These are phyloP conservation scores for Prorocentrum cordatum DNA, from an alignment of 169 alveolate species.

Conservation along the genomic window DNA sequence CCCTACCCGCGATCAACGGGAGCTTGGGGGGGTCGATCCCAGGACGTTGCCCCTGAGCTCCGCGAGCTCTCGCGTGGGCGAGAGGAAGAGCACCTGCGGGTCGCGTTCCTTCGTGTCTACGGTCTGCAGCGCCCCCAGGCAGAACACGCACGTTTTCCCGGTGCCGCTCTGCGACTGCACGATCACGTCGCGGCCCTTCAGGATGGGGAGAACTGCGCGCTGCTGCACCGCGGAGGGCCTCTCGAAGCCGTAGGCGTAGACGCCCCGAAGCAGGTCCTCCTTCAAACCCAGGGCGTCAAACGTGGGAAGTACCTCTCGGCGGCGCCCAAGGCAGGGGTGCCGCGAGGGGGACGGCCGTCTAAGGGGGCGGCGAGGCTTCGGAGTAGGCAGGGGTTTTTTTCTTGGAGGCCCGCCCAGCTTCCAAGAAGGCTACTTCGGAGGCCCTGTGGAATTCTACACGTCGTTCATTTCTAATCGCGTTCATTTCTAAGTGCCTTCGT, in stretches of 20 bases:
- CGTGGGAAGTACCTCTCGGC: constrained; percentile 82
- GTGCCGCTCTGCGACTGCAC: not conserved
- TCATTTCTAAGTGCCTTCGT: too few species aligned
- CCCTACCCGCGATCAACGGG: too few species aligned
- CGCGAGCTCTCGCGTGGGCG: constrained; percentile 97
- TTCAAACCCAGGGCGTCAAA: constrained; percentile 90
- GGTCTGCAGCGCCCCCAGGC: constrained; percentile 93
- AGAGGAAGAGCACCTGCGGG: constrained; percentile 86
- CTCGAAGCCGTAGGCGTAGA: constrained; percentile 88
- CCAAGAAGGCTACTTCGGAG: too few species aligned
- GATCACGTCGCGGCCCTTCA: constrained; percentile 78
- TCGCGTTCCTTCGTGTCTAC: constrained; percentile 82
- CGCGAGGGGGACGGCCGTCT: too few species aligned
- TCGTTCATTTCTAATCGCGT: too few species aligned
- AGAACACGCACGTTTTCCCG: constrained; percentile 93
- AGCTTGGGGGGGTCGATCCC: too few species aligned
- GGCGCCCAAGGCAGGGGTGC: too few species aligned
- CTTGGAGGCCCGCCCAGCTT: too few species aligned
- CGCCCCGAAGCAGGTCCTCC: constrained; percentile 87
- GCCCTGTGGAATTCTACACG: too few species aligned
- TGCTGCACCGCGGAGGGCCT: constrained; percentile 98
- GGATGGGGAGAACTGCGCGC: constrained; percentile 95
- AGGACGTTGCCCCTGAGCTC: too few species aligned
- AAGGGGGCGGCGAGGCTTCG: too few species aligned
- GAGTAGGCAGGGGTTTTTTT: too few species aligned